phyloP scores from a whole-genome alignment of 129 eudicot species.

The Calendula officinalis region DNA sequence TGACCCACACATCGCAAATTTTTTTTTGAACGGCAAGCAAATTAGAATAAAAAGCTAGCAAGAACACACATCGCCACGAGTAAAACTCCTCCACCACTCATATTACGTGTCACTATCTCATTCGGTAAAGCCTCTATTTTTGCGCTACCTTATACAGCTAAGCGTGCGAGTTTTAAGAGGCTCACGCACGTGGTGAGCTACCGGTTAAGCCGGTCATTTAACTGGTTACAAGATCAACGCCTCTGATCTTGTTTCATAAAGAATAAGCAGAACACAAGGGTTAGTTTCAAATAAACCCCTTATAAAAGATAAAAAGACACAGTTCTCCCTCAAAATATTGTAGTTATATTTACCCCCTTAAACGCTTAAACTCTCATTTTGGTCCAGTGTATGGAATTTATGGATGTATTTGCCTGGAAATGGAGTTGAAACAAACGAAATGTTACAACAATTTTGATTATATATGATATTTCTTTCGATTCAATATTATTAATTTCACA shows the following conservation, averaged over 20 bases:
- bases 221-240: slow-evolving; percentile 29
- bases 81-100: slow-evolving; percentile 23
- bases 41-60: too few species aligned
- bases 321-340: too few species aligned
- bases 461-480: too few species aligned
- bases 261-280: not conserved
- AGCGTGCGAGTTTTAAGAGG: not conserved
- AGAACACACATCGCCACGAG: too few species aligned
- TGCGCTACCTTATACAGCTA: slow-evolving; percentile 15
- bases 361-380: too few species aligned
- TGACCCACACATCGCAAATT: slow-evolving; percentile 27
- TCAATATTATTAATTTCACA: too few species aligned
- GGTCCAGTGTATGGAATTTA: too few species aligned
- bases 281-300: not conserved
- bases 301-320: not conserved
- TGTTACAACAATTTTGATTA: too few species aligned
- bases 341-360: too few species aligned
- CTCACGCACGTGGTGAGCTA: slow-evolving; percentile 45
- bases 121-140: not conserved
- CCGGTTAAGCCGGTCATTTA: slow-evolving; percentile 43
- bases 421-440: too few species aligned
- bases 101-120: slow-evolving; percentile 27
- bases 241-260: slow-evolving; percentile 11
- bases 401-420: too few species aligned
- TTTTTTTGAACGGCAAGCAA: too few species aligned